Conservation (phyloP, 2,329 filamentous ascomycete genomes). For the Botryosphaeria dothidea region DNA sequence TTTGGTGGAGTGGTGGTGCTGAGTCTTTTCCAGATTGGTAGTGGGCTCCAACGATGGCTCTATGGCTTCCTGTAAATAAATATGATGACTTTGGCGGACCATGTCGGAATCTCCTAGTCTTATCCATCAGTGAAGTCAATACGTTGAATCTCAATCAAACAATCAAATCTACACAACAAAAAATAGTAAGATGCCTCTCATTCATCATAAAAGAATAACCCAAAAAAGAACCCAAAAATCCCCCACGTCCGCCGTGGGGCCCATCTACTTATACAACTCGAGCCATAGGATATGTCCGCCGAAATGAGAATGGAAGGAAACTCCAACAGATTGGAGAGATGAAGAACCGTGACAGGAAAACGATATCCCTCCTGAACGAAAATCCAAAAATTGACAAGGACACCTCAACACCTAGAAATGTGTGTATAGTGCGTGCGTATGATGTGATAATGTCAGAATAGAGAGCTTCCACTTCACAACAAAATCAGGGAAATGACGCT, state of each 20-base stretch:
- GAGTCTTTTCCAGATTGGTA: not conserved
- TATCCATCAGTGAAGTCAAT: too few relatives aligned
- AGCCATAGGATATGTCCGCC: not conserved
- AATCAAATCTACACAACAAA: not conserved
- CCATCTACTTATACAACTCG: not conserved
- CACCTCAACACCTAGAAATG: slow-evolving; percentile 10
- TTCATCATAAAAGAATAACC: not conserved
- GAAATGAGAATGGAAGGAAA: not conserved
- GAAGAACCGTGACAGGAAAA: not conserved
- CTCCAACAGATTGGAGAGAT: not conserved
- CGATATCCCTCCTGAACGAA: not conserved
- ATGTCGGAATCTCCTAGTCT: too few relatives aligned
- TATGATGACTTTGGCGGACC: too few relatives aligned
- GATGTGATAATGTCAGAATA: not conserved
- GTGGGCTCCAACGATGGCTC: too few relatives aligned
- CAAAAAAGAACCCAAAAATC: not conserved
- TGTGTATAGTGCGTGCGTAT: not conserved
- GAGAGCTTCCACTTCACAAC: not conserved
- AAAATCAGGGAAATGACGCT: not conserved
- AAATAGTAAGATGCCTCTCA: not conserved
- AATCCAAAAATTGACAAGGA: not conserved
- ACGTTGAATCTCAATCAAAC: not conserved
- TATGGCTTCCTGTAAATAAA: too few relatives aligned
- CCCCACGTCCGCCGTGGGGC: not conserved
- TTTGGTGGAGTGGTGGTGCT: too few relatives aligned